Conservation (phyloP, 345 rosid genomes). For the Populus davidiana region DNA sequence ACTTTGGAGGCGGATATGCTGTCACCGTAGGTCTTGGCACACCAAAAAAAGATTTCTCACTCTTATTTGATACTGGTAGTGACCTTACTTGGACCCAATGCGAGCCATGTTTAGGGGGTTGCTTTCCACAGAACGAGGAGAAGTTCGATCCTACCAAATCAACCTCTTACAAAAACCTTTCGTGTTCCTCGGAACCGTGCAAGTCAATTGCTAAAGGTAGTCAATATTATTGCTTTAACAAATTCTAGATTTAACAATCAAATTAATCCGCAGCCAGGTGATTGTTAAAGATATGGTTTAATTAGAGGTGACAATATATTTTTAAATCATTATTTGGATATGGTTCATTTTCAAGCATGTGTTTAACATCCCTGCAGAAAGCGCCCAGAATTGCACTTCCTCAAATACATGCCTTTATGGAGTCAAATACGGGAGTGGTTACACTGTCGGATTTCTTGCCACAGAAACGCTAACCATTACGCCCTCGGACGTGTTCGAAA, state of each 20-base stretch:
- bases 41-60: slow-evolving; percentile 10
- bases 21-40: slow-evolving; percentile 24
- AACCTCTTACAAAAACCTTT: background rate
- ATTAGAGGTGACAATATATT: too few species aligned
- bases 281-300: too few species aligned
- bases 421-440: background rate
- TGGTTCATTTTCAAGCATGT: too few species aligned
- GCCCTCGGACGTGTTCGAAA: background rate
- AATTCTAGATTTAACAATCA: background rate
- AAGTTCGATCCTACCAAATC: slow-evolving; percentile 12
- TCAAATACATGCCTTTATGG: background rate
- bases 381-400: background rate
- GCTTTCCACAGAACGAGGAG: slow-evolving; percentile 3
- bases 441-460: background rate
- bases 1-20: background rate
- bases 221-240: background rate
- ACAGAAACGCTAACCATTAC: background rate
- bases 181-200: background rate
- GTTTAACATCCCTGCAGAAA: background rate
- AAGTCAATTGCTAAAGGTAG: background rate
- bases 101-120: slow-evolving; percentile 3
- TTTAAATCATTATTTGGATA: too few species aligned
- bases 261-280: too few species aligned
- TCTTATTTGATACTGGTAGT: slow-evolving; percentile 31
- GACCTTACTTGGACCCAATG: slow-evolving; percentile 27